Percentiles rank a stretch among this genome's conserved stretches.
phyloP scores from a whole-genome alignment of 2,329 filamentous ascomycete genomes.

The Aspergillus sp. region DNA sequence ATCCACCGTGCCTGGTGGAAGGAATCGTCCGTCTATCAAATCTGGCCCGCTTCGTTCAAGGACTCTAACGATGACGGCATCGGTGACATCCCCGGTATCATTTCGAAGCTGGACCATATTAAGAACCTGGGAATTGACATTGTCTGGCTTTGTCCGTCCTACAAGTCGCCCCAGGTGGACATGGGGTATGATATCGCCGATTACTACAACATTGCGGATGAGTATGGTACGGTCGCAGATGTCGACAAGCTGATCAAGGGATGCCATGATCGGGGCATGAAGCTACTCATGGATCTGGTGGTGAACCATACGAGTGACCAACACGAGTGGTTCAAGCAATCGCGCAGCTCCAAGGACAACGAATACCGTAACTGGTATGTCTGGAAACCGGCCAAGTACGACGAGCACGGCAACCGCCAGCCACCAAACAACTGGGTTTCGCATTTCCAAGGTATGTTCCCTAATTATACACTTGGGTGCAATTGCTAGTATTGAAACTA shows the following conservation, averaged over 20 bases:
- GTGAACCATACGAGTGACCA: slow-evolving; percentile 75
- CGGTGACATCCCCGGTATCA: slow-evolving; percentile 65
- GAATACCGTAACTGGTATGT: slow-evolving; percentile 71
- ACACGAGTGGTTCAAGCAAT: slow-evolving; percentile 70
- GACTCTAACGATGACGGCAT: slow-evolving; percentile 55
- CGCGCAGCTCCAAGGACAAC: slow-evolving; percentile 59
- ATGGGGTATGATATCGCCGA: slow-evolving; percentile 58
- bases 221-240: slow-evolving; percentile 67
- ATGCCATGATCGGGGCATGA: slow-evolving; percentile 64
- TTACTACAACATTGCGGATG: slow-evolving; percentile 64
- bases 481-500: not conserved
- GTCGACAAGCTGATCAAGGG: slow-evolving; percentile 62
- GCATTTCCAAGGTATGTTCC: slow-evolving; percentile 35
- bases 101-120: slow-evolving; percentile 64
- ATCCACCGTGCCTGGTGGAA: slow-evolving; percentile 52
- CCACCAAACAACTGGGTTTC: slow-evolving; percentile 69
- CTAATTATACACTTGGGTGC: not conserved
- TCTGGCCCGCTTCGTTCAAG: slow-evolving; percentile 60
- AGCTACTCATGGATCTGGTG: slow-evolving; percentile 71
- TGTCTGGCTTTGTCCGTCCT: slow-evolving; percentile 56
- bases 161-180: slow-evolving; percentile 54
- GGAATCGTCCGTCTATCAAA: slow-evolving; percentile 57
- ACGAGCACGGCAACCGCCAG: slow-evolving; percentile 58
- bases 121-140: slow-evolving; percentile 61
- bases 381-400: slow-evolving; percentile 53